Conservation (phyloP, 1,284 basidiomycete genomes). For the Microbotryum lychnidis-dioicae region DNA sequence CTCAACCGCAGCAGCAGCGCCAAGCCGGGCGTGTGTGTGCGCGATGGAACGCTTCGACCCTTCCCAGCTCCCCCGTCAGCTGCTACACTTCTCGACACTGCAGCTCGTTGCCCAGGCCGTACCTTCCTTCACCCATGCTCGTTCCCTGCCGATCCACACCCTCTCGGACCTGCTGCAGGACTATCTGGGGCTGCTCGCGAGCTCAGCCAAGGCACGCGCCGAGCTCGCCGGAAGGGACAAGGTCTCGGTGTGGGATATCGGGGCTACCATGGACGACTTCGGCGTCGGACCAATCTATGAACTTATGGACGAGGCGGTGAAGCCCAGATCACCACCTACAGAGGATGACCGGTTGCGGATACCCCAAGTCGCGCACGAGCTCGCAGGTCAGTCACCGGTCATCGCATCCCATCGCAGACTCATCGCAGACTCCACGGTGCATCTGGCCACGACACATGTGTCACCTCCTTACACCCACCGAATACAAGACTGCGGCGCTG, state of each 20-base stretch:
- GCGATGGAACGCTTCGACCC: not conserved
- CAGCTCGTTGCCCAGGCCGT: constrained; percentile 17
- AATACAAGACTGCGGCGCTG: not conserved
- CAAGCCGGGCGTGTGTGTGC: no score
- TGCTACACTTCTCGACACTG: constrained; percentile 20
- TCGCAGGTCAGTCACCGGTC: constrained; percentile 14
- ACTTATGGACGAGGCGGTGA: constrained; percentile 20
- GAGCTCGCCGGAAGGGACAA: constrained; percentile 24
- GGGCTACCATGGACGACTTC: constrained; percentile 21
- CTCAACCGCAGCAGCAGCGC: no score
- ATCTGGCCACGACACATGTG: no score
- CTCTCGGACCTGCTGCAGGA: constrained; percentile 29
- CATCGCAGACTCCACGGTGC: no score
- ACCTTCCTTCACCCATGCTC: constrained; percentile 24
- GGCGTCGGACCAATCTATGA: constrained; percentile 13
- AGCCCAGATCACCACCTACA: constrained; percentile 1
- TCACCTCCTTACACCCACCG: no score
- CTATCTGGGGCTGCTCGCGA: constrained; percentile 31
- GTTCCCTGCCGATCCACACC: constrained; percentile 16
- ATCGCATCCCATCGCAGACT: no score
- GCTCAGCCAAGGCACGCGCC: constrained; percentile 12
- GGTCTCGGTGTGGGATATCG: constrained; percentile 29
- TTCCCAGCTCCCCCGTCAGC: constrained; percentile 9
- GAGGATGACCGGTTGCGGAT: constrained; percentile 15
- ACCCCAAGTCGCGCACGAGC: constrained; percentile 9